phyloP scores from a whole-genome alignment of 768 basidiomycete genomes.

The Calvatia gigantea region DNA sequence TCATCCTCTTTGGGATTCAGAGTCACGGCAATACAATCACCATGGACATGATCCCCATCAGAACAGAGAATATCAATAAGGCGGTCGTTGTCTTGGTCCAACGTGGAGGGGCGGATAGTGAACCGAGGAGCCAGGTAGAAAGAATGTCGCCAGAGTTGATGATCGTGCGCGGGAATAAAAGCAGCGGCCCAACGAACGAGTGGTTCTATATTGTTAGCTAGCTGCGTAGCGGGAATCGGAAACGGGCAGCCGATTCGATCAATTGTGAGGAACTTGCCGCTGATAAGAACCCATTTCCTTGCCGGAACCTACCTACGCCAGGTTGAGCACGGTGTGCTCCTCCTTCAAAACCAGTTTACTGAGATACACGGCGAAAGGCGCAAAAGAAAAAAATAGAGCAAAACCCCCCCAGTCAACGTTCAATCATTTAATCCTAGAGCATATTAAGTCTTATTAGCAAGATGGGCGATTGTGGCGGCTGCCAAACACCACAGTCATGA shows the following conservation, averaged over 20 bases:
- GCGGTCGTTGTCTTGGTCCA: constrained; percentile 2
- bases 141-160: constrained; percentile 38
- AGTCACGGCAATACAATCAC: background rate
- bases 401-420: no score
- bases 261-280: background rate
- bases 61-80: constrained; percentile 18
- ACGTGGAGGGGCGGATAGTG: constrained; percentile 1
- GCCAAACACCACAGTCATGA: no score
- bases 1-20: constrained; percentile 18
- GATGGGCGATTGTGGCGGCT: no score
- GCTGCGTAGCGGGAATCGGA: background rate
- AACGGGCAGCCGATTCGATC: background rate
- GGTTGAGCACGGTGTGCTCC: no score
- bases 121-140: constrained; percentile 35
- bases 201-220: background rate
- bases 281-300: background rate
- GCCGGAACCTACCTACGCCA: no score
- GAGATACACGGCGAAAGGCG: constrained; percentile 37
- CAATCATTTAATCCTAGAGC: no score
- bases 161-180: constrained; percentile 31
- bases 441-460: no score
- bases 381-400: no score
- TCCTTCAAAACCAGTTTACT: no score
- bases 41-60: constrained; percentile 21
- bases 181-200: constrained; percentile 27